Conservation (phyloP, 192 early-diverging fungal genomes). For the Podila minutissima region DNA sequence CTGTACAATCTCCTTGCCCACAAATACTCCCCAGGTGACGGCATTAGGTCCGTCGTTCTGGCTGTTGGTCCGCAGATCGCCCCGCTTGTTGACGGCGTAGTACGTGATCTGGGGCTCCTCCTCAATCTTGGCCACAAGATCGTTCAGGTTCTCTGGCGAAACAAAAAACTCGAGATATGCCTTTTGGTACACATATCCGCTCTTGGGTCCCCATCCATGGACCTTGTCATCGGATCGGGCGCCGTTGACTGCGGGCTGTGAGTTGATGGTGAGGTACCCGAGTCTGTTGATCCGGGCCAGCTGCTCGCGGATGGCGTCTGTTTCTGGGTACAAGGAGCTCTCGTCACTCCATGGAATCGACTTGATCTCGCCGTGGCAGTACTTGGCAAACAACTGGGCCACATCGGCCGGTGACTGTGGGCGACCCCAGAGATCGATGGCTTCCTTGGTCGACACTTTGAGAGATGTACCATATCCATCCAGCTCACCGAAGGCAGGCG, state of each 20-base stretch:
- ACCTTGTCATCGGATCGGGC: constrained; percentile 71
- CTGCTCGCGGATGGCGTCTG: constrained; percentile 68
- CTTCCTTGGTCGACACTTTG: constrained; percentile 71
- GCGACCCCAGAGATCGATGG: constrained; percentile 76
- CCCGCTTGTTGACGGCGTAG: constrained; percentile 89
- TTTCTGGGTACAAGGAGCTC: constrained; percentile 66
- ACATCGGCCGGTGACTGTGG: constrained; percentile 75
- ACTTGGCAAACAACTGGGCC: constrained; percentile 76
- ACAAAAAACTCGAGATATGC: constrained; percentile 71
- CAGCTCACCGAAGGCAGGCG: constrained; percentile 52
- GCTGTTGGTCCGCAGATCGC: constrained; percentile 90
- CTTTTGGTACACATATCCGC: constrained; percentile 96
- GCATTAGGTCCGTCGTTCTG: constrained; percentile 85
- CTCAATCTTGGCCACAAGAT: constrained; percentile 66
- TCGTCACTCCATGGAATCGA: constrained; percentile 93
- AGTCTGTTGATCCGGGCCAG: constrained; percentile 75
- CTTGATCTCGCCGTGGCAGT: constrained; percentile 76
- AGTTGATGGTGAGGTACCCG: constrained; percentile 91
- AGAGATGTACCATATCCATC: constrained; percentile 76
- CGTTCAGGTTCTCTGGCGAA: constrained; percentile 71
- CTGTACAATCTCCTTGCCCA: constrained; percentile 95
- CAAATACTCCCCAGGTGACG: constrained; percentile 99
- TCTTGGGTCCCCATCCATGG: constrained; percentile 94
- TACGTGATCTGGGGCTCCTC: constrained; percentile 79
- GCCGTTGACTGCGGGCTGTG: constrained; percentile 94